Conservation (phyloP, 257 asterid genomes). For the Lycium barbarum region DNA sequence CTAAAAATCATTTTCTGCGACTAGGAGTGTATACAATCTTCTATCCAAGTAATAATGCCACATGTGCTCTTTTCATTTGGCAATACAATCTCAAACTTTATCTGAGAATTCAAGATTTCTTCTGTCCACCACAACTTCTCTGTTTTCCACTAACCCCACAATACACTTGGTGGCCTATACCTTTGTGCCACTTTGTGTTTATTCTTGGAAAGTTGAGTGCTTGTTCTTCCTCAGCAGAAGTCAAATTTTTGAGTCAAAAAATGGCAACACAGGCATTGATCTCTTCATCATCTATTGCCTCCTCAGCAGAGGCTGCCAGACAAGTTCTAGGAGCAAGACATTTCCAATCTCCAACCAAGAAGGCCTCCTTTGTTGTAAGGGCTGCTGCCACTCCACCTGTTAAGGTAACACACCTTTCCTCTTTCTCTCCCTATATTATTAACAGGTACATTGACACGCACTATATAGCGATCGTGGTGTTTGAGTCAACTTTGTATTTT, state of each 20-base stretch:
- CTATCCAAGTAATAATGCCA: slow-evolving; percentile 19
- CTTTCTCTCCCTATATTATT: neutral
- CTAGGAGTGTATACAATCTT: neutral
- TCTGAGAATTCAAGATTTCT: slow-evolving; percentile 13
- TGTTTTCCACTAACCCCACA: slow-evolving; percentile 22
- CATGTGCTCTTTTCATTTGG: slow-evolving; percentile 24
- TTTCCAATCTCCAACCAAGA: slow-evolving; percentile 49
- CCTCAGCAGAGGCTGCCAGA: slow-evolving; percentile 73
- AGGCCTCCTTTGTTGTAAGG: slow-evolving; percentile 69
- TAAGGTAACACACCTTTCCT: slow-evolving; percentile 52
- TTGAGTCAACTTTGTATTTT: neutral
- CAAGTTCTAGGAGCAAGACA: slow-evolving; percentile 67
- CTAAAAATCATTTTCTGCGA: neutral
- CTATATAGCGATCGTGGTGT: fast-evolving
- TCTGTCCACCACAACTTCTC: slow-evolving; percentile 22
- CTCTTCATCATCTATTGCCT: slow-evolving; percentile 87
- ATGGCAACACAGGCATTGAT: slow-evolving; percentile 92
- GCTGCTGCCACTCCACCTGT: slow-evolving; percentile 84
- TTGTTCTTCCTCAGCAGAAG: neutral
- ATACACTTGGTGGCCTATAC: slow-evolving; percentile 21
- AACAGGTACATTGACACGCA: neutral
- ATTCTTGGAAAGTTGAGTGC: neutral
- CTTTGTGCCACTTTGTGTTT: slow-evolving; percentile 28
- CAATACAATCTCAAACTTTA: neutral
- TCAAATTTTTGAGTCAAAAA: slow-evolving; percentile 7